Conservation (phyloP, 2,329 filamentous ascomycete genomes). For the Dactylonectria macrodidyma region DNA sequence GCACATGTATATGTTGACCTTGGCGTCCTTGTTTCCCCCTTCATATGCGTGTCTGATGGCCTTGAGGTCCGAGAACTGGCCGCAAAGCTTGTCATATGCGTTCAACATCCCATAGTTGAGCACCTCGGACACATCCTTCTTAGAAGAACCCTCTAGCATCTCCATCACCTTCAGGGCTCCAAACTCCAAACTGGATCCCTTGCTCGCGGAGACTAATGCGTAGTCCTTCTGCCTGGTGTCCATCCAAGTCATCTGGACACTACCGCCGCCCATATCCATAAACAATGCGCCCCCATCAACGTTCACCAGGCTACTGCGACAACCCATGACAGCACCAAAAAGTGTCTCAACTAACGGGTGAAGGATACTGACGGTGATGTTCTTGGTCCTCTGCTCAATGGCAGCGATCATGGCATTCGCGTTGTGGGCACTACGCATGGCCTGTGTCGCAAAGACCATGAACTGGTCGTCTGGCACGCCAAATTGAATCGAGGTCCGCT, state of each 20-base stretch:
- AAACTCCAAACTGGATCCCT: conserved; percentile 72
- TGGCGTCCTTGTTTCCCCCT: conserved; percentile 48
- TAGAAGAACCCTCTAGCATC: conserved; percentile 59
- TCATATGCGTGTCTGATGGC: conserved; percentile 55
- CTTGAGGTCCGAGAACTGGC: conserved; percentile 65
- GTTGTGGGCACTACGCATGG: conserved; percentile 86
- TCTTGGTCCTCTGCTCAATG: conserved; percentile 69
- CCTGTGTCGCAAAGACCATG: conserved; percentile 88
- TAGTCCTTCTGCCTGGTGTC: conserved; percentile 64
- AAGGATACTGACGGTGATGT: conserved; percentile 78
- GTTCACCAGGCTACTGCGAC: conserved; percentile 79
- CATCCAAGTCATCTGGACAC: conserved; percentile 76
- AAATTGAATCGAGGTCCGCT: conserved; percentile 78
- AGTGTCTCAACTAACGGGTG: conserved; percentile 86
- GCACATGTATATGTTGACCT: conserved; percentile 84
- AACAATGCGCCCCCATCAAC: conserved; percentile 79
- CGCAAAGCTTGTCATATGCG: conserved; percentile 70
- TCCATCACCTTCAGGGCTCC: conserved; percentile 72
- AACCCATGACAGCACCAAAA: conserved; percentile 83
- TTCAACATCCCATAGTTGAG: conserved; percentile 71
- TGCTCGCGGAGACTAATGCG: conserved; percentile 66
- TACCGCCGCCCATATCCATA: conserved; percentile 87
- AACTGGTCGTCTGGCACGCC: conserved; percentile 76
- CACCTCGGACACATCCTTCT: conserved; percentile 59
- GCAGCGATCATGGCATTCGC: conserved; percentile 75